Evolutionary conservation across 177 flowering plant genomes (phyloP).

Genomic region (Vitis hybrid): DNA sequence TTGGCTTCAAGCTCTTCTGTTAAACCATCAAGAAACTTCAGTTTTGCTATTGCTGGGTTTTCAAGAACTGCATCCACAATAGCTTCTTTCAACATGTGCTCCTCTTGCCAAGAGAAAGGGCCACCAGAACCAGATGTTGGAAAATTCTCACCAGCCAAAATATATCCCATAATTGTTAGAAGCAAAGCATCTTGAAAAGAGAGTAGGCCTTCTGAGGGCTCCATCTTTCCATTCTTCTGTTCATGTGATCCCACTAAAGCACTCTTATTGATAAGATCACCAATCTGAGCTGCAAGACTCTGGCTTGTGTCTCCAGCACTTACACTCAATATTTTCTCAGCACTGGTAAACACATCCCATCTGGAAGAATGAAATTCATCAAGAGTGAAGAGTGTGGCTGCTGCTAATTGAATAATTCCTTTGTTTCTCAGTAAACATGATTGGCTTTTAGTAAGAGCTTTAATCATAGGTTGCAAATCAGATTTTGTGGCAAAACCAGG

Average conservation of each 20-base stretch:
- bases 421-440: slow-evolving; percentile 64
- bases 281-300: slow-evolving; percentile 84
- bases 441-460: slow-evolving; percentile 62
- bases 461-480: slow-evolving; percentile 64
- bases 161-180: slow-evolving; percentile 69
- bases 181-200: slow-evolving; percentile 79
- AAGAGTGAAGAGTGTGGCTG: slow-evolving; percentile 59
- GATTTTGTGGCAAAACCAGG: slow-evolving; percentile 60
- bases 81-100: slow-evolving; percentile 82
- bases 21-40: slow-evolving; percentile 78
- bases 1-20: slow-evolving; percentile 69
- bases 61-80: slow-evolving; percentile 82
- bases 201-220: slow-evolving; percentile 48
- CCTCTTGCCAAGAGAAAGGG: slow-evolving; percentile 99
- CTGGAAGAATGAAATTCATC: slow-evolving; percentile 59
- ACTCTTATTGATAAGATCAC: slow-evolving; percentile 81
- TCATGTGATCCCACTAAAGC: slow-evolving; percentile 37
- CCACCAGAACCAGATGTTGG: slow-evolving; percentile 83
- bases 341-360: slow-evolving; percentile 91
- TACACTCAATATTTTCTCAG: slow-evolving; percentile 74
- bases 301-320: slow-evolving; percentile 92
- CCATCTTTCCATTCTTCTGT: slow-evolving; percentile 25
- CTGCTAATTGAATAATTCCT: slow-evolving; percentile 87
- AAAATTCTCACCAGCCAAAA: slow-evolving; percentile 93
- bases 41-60: slow-evolving; percentile 55